Base-by-base conservation (phyloP, 129 eudicot genomes). In the Escallonia herrerae region DNA sequence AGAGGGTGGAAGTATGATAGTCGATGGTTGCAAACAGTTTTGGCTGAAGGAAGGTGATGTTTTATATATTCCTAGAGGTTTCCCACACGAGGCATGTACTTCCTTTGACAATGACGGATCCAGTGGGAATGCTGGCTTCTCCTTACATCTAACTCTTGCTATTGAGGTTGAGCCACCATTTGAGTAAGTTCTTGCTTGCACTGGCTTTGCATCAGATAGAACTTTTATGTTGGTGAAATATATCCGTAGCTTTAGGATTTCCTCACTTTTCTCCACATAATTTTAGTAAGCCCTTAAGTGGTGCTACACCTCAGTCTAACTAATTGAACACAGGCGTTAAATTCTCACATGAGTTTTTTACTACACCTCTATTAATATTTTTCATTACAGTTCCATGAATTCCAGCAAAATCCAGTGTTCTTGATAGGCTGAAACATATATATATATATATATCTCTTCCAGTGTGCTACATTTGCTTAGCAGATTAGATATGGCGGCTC, bases 151-250 rank as follows among this genome's bases (percentile, higher is more conserved):
- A 72, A 90, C 97, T 15, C 86, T 90, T 61, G 90, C 93, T 63
- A 69, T 90, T 71, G 97, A 90, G 81, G 81, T 90, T 14, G 97
- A 87, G 78, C 93, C 93, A 75, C 95, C 95, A 10, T 90, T 87
- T 78, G 93, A 84, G 97, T 80, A 86, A 84, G 95, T 84, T 37
- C 71, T 66, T 74, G 37, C 65, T 3, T 43, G 41, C 44, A 2
- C 43, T 8, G n/a, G 66, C 43, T 62, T 60, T 9, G 9, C 8
- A 12, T 51, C 12, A 6, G 2, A n/a, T 6, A 51, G 2, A 51
- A 51, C 33, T 22, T 22, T 22, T 22, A 22, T 22, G 12, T 49
- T 3, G 54, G 9, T 49, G 54, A 8, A 49, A 49, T 49, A 7
- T 49, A 7, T 49, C 9, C 12, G 54, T 3, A 7, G 12, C 7